Percentiles rank a stretch among this genome's conserved stretches.
Conservation (phyloP, 2,329 filamentous ascomycete genomes). For the Talaromyces islandicus region DNA sequence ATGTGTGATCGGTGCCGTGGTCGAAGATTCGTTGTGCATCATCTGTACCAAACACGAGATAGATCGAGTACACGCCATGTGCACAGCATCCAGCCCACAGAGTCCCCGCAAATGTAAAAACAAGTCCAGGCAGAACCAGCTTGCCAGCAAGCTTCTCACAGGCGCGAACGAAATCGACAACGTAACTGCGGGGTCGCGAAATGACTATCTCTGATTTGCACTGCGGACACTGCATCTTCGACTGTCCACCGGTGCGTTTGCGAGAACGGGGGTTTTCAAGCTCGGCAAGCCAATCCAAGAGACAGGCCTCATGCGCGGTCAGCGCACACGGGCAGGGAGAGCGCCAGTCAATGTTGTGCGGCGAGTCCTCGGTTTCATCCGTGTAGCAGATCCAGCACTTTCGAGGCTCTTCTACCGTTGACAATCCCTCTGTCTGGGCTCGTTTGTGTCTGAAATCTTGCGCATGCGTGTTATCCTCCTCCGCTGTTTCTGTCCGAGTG, state of each 20-base stretch:
- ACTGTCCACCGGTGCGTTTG: slow-evolving; percentile 43
- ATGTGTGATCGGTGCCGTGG: slow-evolving; percentile 28
- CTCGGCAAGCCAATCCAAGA: slow-evolving; percentile 91
- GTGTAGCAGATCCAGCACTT: slow-evolving; percentile 67
- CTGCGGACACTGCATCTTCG: slow-evolving; percentile 75
- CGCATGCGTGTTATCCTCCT: background rate
- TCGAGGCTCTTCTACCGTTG: slow-evolving; percentile 29
- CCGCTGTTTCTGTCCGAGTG: background rate
- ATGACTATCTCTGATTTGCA: slow-evolving; percentile 79
- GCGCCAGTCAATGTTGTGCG: slow-evolving; percentile 64
- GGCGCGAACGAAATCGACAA: slow-evolving; percentile 61
- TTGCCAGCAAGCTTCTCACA: slow-evolving; percentile 52
- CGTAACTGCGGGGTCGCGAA: slow-evolving; percentile 64
- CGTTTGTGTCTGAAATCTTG: background rate
- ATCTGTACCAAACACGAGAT: slow-evolving; percentile 59
- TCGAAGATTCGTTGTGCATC: slow-evolving; percentile 54
- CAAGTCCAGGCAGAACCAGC: slow-evolving; percentile 60
- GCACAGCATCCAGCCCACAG: slow-evolving; percentile 48
- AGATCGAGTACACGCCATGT: slow-evolving; percentile 58
- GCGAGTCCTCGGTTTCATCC: slow-evolving; percentile 58
- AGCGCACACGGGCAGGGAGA: slow-evolving; percentile 87
- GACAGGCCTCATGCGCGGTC: slow-evolving; percentile 81
- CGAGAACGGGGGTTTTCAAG: slow-evolving; percentile 60
- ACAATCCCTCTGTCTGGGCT: background rate
- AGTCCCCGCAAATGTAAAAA: slow-evolving; percentile 44